A percentile compares a stretch with the other conserved stretches of the same genome.
These are phyloP conservation scores for Aspergillus sp. DNA, from an alignment of 2,329 filamentous ascomycete species.

Conservation along the genomic window DNA sequence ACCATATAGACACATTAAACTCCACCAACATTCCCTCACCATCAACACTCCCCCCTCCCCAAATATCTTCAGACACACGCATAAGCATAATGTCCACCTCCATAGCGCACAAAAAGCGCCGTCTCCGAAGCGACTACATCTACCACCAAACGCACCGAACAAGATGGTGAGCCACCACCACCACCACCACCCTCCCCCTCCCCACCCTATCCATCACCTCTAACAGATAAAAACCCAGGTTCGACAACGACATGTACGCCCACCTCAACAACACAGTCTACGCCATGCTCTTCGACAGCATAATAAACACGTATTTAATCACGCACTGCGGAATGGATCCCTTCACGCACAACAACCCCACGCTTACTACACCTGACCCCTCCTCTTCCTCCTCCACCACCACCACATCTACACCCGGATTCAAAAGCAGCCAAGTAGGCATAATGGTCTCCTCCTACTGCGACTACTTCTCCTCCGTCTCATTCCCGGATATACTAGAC, in stretches of 20 bases:
- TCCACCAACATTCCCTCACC: neutral
- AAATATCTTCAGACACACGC: too few species aligned
- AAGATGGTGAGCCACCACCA: slow-evolving; percentile 64
- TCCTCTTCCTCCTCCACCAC: neutral
- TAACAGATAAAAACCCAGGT: slow-evolving; percentile 54
- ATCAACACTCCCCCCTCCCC: too few species aligned
- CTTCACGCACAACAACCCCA: slow-evolving; percentile 48
- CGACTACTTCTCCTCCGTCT: slow-evolving; percentile 79
- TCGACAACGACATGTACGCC: slow-evolving; percentile 92
- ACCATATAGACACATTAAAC: too few species aligned
- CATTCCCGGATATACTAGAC: slow-evolving; percentile 80
- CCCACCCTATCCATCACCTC: neutral
- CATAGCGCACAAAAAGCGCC: slow-evolving; percentile 60
- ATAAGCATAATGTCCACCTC: slow-evolving; percentile 37
- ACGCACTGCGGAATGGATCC: slow-evolving; percentile 73
- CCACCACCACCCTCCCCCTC: slow-evolving; percentile 15
- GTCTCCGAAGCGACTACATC: slow-evolving; percentile 68
- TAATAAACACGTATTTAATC: slow-evolving; percentile 87
- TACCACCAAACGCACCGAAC: slow-evolving; percentile 82
- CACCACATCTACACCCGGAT: slow-evolving; percentile 11
- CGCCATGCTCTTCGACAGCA: slow-evolving; percentile 82
- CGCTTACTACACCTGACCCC: neutral
- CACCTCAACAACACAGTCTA: slow-evolving; percentile 93
- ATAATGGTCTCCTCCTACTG: slow-evolving; percentile 84
- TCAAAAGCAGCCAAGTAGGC: slow-evolving; percentile 61